Evolutionary conservation across 495 filamentous ascomycete genomes (phyloP), one percentile per base, ranked within the genome.

Genomic region (Annulohypoxylon stygium): DNA sequence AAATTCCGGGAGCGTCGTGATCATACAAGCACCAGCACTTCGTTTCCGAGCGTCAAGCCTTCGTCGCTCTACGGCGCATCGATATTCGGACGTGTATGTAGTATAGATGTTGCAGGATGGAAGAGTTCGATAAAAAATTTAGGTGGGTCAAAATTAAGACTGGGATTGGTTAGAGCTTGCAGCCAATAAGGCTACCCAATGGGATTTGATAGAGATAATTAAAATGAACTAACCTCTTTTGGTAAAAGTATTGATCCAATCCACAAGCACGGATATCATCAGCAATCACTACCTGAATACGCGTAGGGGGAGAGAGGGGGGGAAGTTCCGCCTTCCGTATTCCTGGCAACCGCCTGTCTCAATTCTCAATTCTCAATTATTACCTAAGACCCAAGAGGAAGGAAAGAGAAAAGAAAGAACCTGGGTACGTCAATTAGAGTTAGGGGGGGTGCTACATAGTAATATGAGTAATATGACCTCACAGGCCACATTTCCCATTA

Each of bases 391-490:
- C 30, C 5, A 39, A 39, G 37, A 39, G 37, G 37, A 12, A 11
- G 8, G 37, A 11, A 39, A 39, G 37, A 12, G 37, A 7, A 12
- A 39, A 7, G 37, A 11, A 39, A 39, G 37, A 30, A 6, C 30
- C 37, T 11, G 25, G 23, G 50, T 69, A 61, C 50, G 37, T 61
- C 36, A n/a, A 33, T 45, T 50, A 61, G 39, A 59, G n/a, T 45
- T 33, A 51, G 16, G 33, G 16, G 30, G 39, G 51, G 59, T 45
- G 41, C 34, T 67, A 64, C 36, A 36, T 75, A 71, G 68, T 65
- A 71, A 68, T 62, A 67, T 75, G 73, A 75, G 68, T 65, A 71
- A 71, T 62, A 67, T 75, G 73, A 75, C 73, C 73, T 75, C 73
- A 75, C 73, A 69, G 64, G 54, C 63, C 72, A 67, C 62, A 64